phyloP scores from a whole-genome alignment of 768 basidiomycete genomes.

The Lentinula sp. region DNA sequence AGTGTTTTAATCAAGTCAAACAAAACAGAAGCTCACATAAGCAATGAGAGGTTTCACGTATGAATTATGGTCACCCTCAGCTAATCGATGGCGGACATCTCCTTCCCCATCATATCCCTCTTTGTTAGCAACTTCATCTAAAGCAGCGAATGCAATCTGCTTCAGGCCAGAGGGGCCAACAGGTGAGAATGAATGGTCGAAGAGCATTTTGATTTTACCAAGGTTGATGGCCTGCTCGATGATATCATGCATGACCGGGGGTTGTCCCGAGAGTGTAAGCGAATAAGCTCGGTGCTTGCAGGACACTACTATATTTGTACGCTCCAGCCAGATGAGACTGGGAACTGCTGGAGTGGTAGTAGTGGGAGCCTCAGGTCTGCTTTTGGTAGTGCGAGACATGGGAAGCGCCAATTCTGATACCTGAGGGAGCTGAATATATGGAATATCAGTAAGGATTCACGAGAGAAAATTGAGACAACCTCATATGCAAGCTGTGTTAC shows the following conservation, averaged over 20 bases:
- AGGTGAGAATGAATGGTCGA: not conserved
- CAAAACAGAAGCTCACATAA: not conserved
- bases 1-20: not conserved
- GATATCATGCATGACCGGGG: not conserved
- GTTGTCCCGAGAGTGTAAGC: not conserved
- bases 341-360: not conserved
- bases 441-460: too few relatives aligned
- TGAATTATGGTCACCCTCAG: not conserved
- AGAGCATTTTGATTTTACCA: not conserved
- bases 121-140: not conserved
- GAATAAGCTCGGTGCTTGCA: not conserved
- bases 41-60: not conserved
- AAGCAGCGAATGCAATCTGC: not conserved
- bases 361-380: too few relatives aligned
- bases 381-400: too few relatives aligned
- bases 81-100: not conserved
- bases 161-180: not conserved
- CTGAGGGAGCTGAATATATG: too few relatives aligned
- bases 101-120: not conserved
- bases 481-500: too few relatives aligned
- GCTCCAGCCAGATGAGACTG: not conserved
- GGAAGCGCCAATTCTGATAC: slow-evolving; percentile 21
- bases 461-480: too few relatives aligned
- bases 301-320: not conserved
- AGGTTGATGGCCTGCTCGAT: not conserved